A percentile compares a stretch with the other conserved stretches of the same genome.
Evolutionary conservation across 192 early-diverging fungal species (phyloP).

Genomic region (Spinellus fusiger): DNA sequence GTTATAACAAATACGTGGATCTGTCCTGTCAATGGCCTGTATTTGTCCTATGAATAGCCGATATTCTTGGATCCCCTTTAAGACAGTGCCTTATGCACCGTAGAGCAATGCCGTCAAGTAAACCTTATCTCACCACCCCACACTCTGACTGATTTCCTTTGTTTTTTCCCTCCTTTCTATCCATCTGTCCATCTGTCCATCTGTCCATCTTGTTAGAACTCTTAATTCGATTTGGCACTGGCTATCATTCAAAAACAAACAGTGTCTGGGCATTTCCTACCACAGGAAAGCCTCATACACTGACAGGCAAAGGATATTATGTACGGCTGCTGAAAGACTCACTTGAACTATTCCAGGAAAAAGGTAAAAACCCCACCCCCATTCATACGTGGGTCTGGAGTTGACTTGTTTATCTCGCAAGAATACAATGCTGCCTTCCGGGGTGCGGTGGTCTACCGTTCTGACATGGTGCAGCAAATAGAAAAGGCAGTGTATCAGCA

Average conservation of each 20-base stretch:
- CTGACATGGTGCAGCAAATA: constrained; percentile 6
- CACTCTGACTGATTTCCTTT: not conserved
- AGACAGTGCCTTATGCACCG: constrained; percentile 6
- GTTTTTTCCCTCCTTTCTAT: not conserved
- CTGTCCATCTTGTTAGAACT: not conserved
- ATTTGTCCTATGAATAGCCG: not conserved
- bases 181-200: not conserved
- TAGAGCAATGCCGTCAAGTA: constrained; percentile 12
- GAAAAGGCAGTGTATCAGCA: not conserved
- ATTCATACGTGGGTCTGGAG: no score
- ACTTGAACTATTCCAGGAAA: not conserved
- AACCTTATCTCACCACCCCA: not conserved
- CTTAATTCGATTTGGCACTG: constrained; percentile 10
- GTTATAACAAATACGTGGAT: no score
- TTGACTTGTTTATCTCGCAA: not conserved
- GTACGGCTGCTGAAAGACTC: not conserved
- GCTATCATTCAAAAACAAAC: constrained; percentile 4
- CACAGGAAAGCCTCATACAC: not conserved
- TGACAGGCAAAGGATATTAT: constrained; percentile 12
- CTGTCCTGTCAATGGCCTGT: no score
- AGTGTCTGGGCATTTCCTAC: constrained; percentile 15
- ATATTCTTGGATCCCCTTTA: constrained; percentile 2
- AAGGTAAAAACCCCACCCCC: not conserved
- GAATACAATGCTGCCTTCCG: not conserved
- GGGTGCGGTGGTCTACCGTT: not conserved